Evolutionary conservation across 345 rosid genomes (phyloP).

Genomic region (Balakata baccata): DNA sequence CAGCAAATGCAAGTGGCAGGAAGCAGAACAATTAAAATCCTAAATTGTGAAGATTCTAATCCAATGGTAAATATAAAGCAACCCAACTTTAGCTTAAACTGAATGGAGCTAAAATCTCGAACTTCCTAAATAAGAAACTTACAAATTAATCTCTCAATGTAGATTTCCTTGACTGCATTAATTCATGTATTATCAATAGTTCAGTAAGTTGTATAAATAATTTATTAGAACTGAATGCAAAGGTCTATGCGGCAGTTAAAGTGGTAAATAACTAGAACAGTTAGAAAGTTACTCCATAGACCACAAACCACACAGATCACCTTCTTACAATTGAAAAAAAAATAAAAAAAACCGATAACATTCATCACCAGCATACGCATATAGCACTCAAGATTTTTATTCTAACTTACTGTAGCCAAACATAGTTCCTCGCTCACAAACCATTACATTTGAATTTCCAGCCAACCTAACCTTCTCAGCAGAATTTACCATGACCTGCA

Average conservation of each 20-base stretch:
- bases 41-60: background rate
- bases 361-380: background rate
- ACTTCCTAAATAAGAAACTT: background rate
- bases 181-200: background rate
- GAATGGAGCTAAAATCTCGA: background rate
- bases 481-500: constrained; percentile 86
- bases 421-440: constrained; percentile 98
- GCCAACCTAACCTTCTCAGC: constrained; percentile 87
- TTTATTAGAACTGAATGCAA: background rate
- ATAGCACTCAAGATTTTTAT: background rate
- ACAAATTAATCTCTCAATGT: background rate
- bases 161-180: background rate
- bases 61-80: background rate
- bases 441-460: constrained; percentile 95
- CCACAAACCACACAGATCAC: background rate
- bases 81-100: background rate
- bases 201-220: background rate
- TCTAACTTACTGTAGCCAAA: constrained; percentile 88
- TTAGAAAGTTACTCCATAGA: background rate
- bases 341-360: background rate
- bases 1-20: too few relatives aligned
- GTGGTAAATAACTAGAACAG: background rate
- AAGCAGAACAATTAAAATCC: background rate
- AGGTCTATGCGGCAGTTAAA: background rate
- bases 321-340: background rate